phyloP scores from a whole-genome alignment of 805 yeast genomes.

The Candida caryicola region DNA sequence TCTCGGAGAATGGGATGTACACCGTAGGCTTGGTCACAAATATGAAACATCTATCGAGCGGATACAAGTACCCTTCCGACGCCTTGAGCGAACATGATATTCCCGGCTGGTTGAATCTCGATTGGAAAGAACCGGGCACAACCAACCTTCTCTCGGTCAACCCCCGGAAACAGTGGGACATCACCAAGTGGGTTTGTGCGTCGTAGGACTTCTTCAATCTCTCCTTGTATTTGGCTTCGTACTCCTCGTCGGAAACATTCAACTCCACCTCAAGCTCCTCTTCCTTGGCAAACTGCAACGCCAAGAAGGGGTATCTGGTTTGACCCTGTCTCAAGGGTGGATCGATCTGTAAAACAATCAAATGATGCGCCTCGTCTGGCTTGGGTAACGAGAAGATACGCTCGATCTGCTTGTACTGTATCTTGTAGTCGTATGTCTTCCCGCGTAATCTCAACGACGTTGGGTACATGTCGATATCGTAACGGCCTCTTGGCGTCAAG shows the following conservation, averaged over 20 bases:
- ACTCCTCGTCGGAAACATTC: constrained; percentile 80
- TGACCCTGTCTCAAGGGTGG: constrained; percentile 99
- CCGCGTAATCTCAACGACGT: constrained; percentile 89
- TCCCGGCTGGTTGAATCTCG: constrained; percentile 78
- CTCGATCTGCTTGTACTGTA: constrained; percentile 86
- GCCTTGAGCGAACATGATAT: constrained; percentile 92
- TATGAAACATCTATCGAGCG: constrained; percentile 86
- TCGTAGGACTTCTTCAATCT: constrained; percentile 75
- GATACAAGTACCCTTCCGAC: constrained; percentile 88
- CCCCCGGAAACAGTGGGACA: constrained; percentile 86
- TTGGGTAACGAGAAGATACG: constrained; percentile 90
- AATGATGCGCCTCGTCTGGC: constrained; percentile 88
- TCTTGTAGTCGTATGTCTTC: constrained; percentile 94
- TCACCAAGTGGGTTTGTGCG: constrained; percentile 79
- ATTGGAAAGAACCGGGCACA: constrained; percentile 77
- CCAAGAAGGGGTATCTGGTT: constrained; percentile 90
- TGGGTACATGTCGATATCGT: constrained; percentile 91
- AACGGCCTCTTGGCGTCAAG: constrained; percentile 97
- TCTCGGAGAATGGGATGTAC: constrained; percentile 82
- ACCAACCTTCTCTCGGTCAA: constrained; percentile 82
- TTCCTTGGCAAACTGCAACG: constrained; percentile 82
- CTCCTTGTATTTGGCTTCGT: constrained; percentile 68
- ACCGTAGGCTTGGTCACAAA: constrained; percentile 94
- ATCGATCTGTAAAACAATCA: constrained; percentile 85
- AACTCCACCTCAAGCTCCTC: constrained; percentile 90